Evolutionary conservation across 805 yeast species (phyloP).

Genomic region (Saturnispora mendoncae): DNA sequence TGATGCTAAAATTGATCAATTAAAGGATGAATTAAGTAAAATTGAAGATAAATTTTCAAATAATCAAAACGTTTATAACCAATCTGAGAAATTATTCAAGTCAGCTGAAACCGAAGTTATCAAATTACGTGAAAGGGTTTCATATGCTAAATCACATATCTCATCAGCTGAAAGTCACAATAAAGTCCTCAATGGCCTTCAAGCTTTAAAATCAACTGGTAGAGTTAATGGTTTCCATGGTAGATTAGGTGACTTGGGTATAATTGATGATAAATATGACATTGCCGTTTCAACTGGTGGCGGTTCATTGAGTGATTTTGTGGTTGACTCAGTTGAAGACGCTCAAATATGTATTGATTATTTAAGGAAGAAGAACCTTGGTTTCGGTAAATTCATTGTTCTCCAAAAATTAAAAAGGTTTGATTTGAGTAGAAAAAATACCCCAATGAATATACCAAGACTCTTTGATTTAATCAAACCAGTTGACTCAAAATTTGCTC

Average conservation of each 20-base stretch:
- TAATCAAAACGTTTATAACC: constrained; percentile 49
- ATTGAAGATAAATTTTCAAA: constrained; percentile 44
- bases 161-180: constrained; percentile 57
- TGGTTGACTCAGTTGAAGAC: constrained; percentile 67
- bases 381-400: constrained; percentile 82
- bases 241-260: constrained; percentile 86
- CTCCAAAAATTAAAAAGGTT: constrained; percentile 63
- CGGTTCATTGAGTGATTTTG: constrained; percentile 84
- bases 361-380: constrained; percentile 71
- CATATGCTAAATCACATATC: constrained; percentile 57
- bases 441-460: constrained; percentile 73
- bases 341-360: constrained; percentile 65
- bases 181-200: constrained; percentile 61
- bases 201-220: constrained; percentile 67
- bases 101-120: constrained; percentile 46
- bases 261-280: constrained; percentile 80
- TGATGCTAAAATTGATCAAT: constrained; percentile 36
- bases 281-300: constrained; percentile 93
- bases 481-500: constrained; percentile 55
- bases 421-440: constrained; percentile 46
- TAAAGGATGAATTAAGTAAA: constrained; percentile 41
- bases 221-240: constrained; percentile 83
- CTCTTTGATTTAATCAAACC: constrained; percentile 76
- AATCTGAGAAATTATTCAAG: constrained; percentile 42
- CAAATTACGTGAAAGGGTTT: constrained; percentile 49